Base-by-base conservation (phyloP, 2,329 filamentous ascomycete species). In the Pseudogymnoascus sp. region DNA sequence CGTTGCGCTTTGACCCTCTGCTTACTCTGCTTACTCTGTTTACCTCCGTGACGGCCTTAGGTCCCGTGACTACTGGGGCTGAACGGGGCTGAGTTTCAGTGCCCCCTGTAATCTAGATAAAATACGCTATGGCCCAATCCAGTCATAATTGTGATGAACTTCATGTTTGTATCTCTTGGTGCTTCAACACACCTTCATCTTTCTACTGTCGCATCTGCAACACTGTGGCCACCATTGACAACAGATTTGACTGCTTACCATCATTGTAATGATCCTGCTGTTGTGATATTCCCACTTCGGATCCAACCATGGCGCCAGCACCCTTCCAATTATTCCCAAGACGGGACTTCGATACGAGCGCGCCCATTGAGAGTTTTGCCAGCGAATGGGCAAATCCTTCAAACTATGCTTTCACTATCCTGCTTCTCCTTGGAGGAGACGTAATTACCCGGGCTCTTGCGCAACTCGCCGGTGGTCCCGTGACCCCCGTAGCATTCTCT, bases 401-500 rank as follows among this genome's bases (percentile, higher is more conserved):
- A 9, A 38, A 31, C 13, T 67, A 69, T 42, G 62, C 77, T 68
- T 71, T 75, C 60, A 68, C 68, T 28, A 66, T 76, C 4, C 69
- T 76, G 3, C 71, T 77, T 9, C 67, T 76, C 21, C 66, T 76
- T 23, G 74, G 75, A 44, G 72, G 73, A 1, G 73, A 76, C 35
- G 68, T 77, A 1, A 68, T 77, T 23, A 64, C 63, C 8, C 69
- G 67, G 7, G 74, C 75, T 4, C 67, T 76, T 2, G 75, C 73
- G 0, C 73, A 76, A 60, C 64, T 73, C 2, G 53, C 69, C 0
- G 72, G 74, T 0, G 63, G 65, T 26, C 60, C 11, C 2, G 44
- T 74, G 8, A 70, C 72, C 2, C 73, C 73, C 9, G 71, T 75
- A 13, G 64, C 69, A 3, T 75, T 75, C 64, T 73, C 71, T 2